Evolutionary conservation across 306 rosid genomes (phyloP), one percentile per base, ranked within the genome.

Genomic region (Gastrolobium villosum): DNA sequence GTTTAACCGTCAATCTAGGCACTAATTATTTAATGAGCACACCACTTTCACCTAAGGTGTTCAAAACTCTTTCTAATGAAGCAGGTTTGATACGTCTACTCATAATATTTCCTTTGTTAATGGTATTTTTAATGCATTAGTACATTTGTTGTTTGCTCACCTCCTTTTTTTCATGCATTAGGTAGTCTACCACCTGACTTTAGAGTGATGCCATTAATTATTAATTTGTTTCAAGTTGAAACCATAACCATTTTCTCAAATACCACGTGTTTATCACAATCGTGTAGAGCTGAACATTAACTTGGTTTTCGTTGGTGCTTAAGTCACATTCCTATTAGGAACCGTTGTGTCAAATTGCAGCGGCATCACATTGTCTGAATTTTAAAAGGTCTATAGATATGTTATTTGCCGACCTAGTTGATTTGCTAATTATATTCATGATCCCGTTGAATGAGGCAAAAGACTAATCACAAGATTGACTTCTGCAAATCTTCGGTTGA

Each of bases 121-220:
- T 28, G 73, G 7, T 67, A 46, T 76, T 49, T 45, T 15, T 1
- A 62, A 76, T 78, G 43, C 61, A 13, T 39, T 31, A 39, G 26
- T 45, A 40, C 8, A 74, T 14, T 79, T 68, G 31, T 30, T 48
- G 10, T 62, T 63, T 41, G 54, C 9, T 62, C 61, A 62, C 63
- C 64, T 26, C 26, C 26, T 45, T 54, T 7, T 77, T 73, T 70
- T 26, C 70, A 46, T 83, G 83, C 35, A 81, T 92, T 87, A 75
- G 94, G 94, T 85, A 52, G 81, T 41, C 82, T 35, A 80, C 87
- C 83, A 70, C 76, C 55, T 35, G 87, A 89, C 90, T 84, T 59
- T 52, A 26, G 57, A 74, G 36, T 34, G 26, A 39, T 72, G 6
- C 39, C 15, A 78, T 67, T 10, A 35, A 48, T 68, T 63, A 35